Conservation (phyloP, 2,329 filamentous ascomycete species). For the Paradendryphiella salina region DNA sequence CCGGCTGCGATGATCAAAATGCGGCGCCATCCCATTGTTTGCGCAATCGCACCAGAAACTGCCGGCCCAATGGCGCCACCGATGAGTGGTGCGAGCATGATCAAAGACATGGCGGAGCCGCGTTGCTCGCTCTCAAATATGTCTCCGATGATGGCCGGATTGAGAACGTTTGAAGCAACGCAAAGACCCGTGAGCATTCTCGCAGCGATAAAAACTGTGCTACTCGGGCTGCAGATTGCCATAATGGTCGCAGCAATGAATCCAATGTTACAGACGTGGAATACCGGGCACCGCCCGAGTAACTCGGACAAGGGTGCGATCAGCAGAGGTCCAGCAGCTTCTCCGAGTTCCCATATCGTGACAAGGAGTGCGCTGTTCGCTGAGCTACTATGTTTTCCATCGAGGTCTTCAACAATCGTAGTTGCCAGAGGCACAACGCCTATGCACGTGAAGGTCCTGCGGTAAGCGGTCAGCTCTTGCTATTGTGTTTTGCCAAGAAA, state of each 20-base stretch:
- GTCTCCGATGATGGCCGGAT: constrained; percentile 66
- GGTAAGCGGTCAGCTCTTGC: neutral
- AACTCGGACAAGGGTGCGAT: constrained; percentile 44
- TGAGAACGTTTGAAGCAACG: constrained; percentile 59
- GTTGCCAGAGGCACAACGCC: constrained; percentile 43
- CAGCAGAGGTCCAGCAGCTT: constrained; percentile 42
- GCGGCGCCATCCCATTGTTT: constrained; percentile 59
- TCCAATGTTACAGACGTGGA: constrained; percentile 47
- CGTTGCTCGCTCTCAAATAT: constrained; percentile 62
- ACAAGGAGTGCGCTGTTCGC: constrained; percentile 39
- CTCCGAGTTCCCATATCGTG: constrained; percentile 45
- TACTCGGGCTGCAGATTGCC: constrained; percentile 46
- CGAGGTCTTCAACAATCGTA: constrained; percentile 39
- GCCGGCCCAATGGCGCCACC: constrained; percentile 62
- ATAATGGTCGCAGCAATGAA: constrained; percentile 52
- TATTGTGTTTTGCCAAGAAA: neutral
- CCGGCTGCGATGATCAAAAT: constrained; percentile 57
- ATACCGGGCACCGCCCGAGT: constrained; percentile 39
- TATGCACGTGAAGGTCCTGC: constrained; percentile 46
- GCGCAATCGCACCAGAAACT: constrained; percentile 59
- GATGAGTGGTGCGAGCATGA: constrained; percentile 61
- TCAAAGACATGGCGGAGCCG: constrained; percentile 61
- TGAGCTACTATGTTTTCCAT: constrained; percentile 26
- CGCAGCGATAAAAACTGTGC: constrained; percentile 48
- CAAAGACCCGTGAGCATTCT: constrained; percentile 51